phyloP scores from a whole-genome alignment of 2,329 filamentous ascomycete genomes.

The Mollisia scopiformis region DNA sequence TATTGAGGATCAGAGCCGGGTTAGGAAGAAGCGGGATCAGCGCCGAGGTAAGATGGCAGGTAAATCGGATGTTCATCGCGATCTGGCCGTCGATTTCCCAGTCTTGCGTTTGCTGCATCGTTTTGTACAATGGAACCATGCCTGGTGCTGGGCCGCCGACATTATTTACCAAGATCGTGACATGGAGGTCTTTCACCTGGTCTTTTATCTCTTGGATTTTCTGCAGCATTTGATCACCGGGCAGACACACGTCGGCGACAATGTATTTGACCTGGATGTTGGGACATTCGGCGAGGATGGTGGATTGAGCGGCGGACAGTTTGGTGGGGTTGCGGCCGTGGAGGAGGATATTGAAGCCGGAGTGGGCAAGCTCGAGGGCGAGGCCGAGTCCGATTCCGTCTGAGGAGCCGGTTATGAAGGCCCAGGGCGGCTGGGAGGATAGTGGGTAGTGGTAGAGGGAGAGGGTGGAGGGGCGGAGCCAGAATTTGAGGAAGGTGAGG shows the following conservation, averaged over 20 bases:
- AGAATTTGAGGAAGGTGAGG: conserved; percentile 8
- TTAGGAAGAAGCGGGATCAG: conserved; percentile 49
- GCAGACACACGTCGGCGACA: conserved; percentile 46
- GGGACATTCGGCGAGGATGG: conserved; percentile 46
- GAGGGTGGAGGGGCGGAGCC: conserved; percentile 4
- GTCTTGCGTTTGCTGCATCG: background rate
- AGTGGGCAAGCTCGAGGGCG: conserved; percentile 51
- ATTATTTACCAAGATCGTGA: conserved; percentile 61
- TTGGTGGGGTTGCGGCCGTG: conserved; percentile 57
- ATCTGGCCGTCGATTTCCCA: conserved; percentile 44
- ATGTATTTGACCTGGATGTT: conserved; percentile 42
- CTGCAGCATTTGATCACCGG: conserved; percentile 33
- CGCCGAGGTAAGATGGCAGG: conserved; percentile 49
- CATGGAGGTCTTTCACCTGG: conserved; percentile 38
- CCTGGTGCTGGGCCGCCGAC: conserved; percentile 41
- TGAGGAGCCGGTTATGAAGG: conserved; percentile 55
- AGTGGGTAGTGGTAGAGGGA: conserved; percentile 5
- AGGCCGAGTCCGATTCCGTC: conserved; percentile 58
- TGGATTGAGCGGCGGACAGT: conserved; percentile 42
- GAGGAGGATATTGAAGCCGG: conserved; percentile 58
- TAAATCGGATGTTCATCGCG: conserved; percentile 53
- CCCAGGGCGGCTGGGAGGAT: conserved; percentile 41
- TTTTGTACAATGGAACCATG: background rate
- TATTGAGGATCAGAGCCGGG: conserved; percentile 53
- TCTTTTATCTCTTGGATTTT: conserved; percentile 32